Percentiles rank a stretch among this genome's conserved stretches.
phyloP scores from a whole-genome alignment of 768 basidiomycete species.

The Jaapia argillacea region DNA sequence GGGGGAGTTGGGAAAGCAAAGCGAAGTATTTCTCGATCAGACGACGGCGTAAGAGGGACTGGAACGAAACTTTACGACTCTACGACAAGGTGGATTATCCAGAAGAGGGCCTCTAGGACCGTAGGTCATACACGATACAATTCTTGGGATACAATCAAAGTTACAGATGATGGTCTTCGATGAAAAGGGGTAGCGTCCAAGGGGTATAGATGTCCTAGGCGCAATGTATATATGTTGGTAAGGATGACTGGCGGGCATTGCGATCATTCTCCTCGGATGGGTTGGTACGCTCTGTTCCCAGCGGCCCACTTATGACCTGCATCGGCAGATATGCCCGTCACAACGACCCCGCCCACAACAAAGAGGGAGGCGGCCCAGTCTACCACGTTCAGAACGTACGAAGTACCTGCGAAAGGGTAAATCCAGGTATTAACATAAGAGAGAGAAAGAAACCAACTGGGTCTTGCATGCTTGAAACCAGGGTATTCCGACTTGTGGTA shows the following conservation, averaged over 20 bases:
- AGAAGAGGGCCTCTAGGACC: not conserved
- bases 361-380: conserved; percentile 53
- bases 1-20: conserved; percentile 58
- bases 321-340: conserved; percentile 54
- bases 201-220: no score
- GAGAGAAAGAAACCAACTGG: conserved; percentile 32
- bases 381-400: conserved; percentile 46
- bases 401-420: conserved; percentile 33
- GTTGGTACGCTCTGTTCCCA: conserved; percentile 57
- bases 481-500: conserved; percentile 37
- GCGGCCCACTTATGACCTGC: conserved; percentile 66
- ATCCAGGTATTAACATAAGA: not conserved
- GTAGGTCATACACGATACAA: not conserved
- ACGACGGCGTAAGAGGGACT: conserved; percentile 74
- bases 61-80: conserved; percentile 78
- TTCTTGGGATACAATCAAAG: conserved; percentile 1
- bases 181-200: no score
- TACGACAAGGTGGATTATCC: conserved; percentile 70
- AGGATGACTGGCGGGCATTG: no score
- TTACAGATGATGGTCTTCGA: conserved; percentile 10
- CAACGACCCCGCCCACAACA: conserved; percentile 41
- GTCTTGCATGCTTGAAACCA: conserved; percentile 45
- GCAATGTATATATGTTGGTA: no score
- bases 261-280: conserved; percentile 14
- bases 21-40: conserved; percentile 73